Evolutionary conservation across 169 alveolate genomes (phyloP), one percentile per base, ranked within the genome.

Genomic region (Plasmodium vivax): DNA sequence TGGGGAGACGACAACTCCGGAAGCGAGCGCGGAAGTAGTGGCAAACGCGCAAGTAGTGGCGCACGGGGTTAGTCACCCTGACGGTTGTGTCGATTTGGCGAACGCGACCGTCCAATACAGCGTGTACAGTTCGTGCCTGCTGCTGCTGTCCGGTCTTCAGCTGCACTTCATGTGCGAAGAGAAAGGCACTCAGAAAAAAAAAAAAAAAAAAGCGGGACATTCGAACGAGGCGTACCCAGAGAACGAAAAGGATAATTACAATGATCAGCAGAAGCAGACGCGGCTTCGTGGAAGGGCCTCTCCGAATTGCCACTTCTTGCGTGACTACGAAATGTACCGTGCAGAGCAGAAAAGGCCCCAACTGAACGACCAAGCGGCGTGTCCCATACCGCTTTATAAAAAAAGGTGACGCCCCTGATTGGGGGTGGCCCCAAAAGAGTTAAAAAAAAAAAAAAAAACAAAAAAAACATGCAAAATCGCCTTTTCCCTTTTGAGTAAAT

Each of bases 331-430:
- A 54, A 73, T 85, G 41, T 85, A 54, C 79, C 43, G 19, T 51
- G 58, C 27, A 16, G 77, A 32, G 38, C 93, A 47, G 41, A 85
- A 85, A 74, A 85, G 45, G 79, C 27, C 56, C 19, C 58, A 16
- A 14, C 73, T 74, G 23, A 74, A 47, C 58, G 93, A 75, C 23
- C 68, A 74, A 47, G 45, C 51, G 6, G 34, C 84, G n/a, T 51
- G 81, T 85, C 41, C n/a, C 41, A 74, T 75, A 43, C 84, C 93
- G 5, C 71, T 85, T 85, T 85, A 85, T 73, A 85, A 85, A 54
- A 73, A 85, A 74, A 85, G 79, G n/a, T 47, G 74, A n/a, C 41
- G 34, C 34, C 10, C 7, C 36, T n/a, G 36, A 62, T 62, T 30
- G 38, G 51, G 58, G 12, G 0, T 47, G n/a, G 56, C 32, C 34